phyloP scores from a whole-genome alignment of 345 rosid species.

The Anacardium occidentale region DNA sequence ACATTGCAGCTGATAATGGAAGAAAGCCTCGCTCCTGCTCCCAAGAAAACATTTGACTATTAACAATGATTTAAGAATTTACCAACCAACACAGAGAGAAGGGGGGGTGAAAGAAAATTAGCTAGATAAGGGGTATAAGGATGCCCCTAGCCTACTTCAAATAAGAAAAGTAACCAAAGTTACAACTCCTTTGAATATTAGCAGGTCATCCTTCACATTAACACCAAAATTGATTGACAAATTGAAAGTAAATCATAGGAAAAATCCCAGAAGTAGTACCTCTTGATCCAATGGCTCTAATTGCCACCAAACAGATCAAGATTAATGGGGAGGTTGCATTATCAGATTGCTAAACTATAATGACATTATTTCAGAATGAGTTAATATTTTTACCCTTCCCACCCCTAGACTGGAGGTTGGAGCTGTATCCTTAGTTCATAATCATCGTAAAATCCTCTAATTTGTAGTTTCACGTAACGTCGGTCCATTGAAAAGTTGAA shows the following conservation, averaged over 20 bases:
- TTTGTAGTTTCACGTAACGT: neutral
- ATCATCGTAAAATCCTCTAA: neutral
- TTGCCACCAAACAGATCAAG: neutral
- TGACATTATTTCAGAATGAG: neutral
- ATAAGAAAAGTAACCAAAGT: neutral
- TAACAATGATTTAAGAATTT: conserved; percentile 4
- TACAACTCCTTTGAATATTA: neutral
- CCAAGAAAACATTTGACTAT: conserved; percentile 34
- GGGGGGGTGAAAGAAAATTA: neutral
- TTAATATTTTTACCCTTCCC: neutral
- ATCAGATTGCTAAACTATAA: neutral
- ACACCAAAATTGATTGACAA: neutral
- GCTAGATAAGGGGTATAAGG: neutral
- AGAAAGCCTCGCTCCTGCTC: conserved; percentile 96
- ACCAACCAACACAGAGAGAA: neutral
- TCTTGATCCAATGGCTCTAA: neutral
- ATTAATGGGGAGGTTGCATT: neutral
- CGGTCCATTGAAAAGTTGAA: neutral
- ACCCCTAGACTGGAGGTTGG: neutral
- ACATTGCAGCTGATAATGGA: conserved; percentile 87
- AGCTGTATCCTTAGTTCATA: neutral
- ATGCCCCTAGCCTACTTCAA: neutral
- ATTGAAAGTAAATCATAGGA: neutral
- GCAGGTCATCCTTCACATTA: neutral
- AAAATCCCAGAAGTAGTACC: neutral